phyloP scores from a whole-genome alignment of 352 stramenopile species.

The Phytopythium delawarense region DNA sequence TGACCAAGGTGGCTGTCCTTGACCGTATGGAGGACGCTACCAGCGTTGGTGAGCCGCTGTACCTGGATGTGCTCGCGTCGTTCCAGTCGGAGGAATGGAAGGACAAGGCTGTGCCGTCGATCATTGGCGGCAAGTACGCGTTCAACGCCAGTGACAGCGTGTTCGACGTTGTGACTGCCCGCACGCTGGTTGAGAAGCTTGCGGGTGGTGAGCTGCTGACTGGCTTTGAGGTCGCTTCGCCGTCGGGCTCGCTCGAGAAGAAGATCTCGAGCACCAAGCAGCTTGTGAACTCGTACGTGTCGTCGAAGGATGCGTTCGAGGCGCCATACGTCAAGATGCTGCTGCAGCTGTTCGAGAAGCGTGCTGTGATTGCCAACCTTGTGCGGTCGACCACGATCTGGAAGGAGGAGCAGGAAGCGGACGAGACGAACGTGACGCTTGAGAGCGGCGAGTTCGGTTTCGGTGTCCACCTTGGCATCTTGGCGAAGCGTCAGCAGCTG shows the following conservation, averaged over 20 bases:
- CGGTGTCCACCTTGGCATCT: slow-evolving; percentile 59
- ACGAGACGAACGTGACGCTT: slow-evolving; percentile 30
- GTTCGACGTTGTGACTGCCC: slow-evolving; percentile 84
- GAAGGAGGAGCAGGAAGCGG: slow-evolving; percentile 44
- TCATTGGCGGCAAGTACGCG: slow-evolving; percentile 84
- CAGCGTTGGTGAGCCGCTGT: slow-evolving; percentile 88
- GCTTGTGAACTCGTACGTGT: slow-evolving; percentile 49
- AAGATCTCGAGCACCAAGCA: slow-evolving; percentile 25
- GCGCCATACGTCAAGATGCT: slow-evolving; percentile 79
- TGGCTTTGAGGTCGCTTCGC: slow-evolving; percentile 65
- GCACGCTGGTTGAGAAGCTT: slow-evolving; percentile 64
- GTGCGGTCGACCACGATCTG: slow-evolving; percentile 63
- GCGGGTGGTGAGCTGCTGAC: slow-evolving; percentile 54
- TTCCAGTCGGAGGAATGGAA: slow-evolving; percentile 81
- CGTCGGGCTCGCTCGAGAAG: slow-evolving; percentile 19
- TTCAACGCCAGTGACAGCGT: slow-evolving; percentile 61
- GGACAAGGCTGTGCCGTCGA: slow-evolving; percentile 40
- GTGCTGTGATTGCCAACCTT: slow-evolving; percentile 68
- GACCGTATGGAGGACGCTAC: slow-evolving; percentile 88
- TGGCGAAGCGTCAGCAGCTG: slow-evolving; percentile 66
- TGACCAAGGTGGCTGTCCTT: slow-evolving; percentile 86
- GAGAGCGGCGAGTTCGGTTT: slow-evolving; percentile 77
- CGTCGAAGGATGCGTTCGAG: slow-evolving; percentile 57
- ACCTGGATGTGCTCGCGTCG: slow-evolving; percentile 89
- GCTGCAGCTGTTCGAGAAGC: slow-evolving; percentile 66